Percentiles rank a stretch among this genome's conserved stretches.
These are phyloP conservation scores for Meyerozyma smithsonii DNA, from an alignment of 1,139 yeast genomes.

Conservation along the genomic window DNA sequence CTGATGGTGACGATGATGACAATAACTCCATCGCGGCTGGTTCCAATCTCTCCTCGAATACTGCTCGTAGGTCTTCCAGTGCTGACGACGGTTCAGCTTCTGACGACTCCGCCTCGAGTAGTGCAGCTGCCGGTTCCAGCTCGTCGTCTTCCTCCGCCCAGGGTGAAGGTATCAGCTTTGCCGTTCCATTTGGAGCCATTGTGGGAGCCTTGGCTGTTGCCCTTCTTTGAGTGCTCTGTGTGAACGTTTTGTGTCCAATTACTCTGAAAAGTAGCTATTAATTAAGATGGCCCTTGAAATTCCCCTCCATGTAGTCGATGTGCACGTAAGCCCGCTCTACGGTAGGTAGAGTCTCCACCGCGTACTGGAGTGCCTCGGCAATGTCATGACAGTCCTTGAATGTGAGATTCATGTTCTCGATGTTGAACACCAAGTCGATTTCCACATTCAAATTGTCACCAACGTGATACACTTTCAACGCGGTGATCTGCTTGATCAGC, in stretches of 20 bases:
- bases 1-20: not conserved
- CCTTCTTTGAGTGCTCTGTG: slow-evolving; percentile 13
- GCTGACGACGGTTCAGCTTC: slow-evolving; percentile 5
- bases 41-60: slow-evolving; percentile 2
- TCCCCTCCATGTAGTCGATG: slow-evolving; percentile 61
- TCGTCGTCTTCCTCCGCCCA: slow-evolving; percentile 5
- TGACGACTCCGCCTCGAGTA: not conserved
- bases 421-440: slow-evolving; percentile 63
- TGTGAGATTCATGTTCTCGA: slow-evolving; percentile 36
- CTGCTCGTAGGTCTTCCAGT: too few relatives aligned
- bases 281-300: slow-evolving; percentile 46
- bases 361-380: slow-evolving; percentile 78
- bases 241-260: too few relatives aligned
- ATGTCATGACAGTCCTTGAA: slow-evolving; percentile 73
- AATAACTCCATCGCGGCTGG: not conserved
- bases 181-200: slow-evolving; percentile 15
- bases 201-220: slow-evolving; percentile 15
- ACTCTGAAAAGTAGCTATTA: slow-evolving; percentile 4
- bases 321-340: slow-evolving; percentile 83
- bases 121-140: slow-evolving; percentile 5
- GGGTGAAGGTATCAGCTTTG: slow-evolving; percentile 7
- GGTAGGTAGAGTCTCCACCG: slow-evolving; percentile 69
- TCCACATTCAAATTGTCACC: slow-evolving; percentile 77
- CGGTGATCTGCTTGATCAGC: slow-evolving; percentile 58
- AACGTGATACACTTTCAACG: slow-evolving; percentile 69